Conservation (phyloP, 1,284 basidiomycete species). For the Leccinum pachyderme region DNA sequence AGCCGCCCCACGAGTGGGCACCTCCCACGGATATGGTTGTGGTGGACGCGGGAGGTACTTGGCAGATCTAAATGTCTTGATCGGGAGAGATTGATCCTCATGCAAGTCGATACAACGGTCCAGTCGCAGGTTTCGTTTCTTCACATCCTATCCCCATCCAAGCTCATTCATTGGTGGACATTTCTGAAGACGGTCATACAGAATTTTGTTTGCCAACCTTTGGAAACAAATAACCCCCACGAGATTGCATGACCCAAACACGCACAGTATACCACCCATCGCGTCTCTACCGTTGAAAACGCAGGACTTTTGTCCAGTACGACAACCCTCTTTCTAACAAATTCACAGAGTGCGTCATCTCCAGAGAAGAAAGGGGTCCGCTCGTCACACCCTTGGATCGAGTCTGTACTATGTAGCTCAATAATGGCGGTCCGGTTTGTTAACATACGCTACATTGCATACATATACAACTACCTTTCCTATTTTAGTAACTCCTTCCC, state of each 20-base stretch:
- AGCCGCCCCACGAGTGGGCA: not conserved
- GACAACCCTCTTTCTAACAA: constrained; percentile 79
- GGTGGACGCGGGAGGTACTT: not conserved
- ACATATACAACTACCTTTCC: no score
- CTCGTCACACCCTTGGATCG: constrained; percentile 41
- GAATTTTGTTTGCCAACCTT: not conserved
- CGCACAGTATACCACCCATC: constrained; percentile 38
- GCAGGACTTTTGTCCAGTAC: constrained; percentile 77
- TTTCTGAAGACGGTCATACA: not conserved
- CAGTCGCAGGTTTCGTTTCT: no score
- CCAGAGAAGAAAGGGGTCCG: constrained; percentile 67
- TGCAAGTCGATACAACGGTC: no score
- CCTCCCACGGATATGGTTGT: not conserved
- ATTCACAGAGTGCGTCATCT: constrained; percentile 70
- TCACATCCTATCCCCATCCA: no score
- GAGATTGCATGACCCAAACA: not conserved
- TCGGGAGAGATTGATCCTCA: no score
- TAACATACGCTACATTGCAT: no score
- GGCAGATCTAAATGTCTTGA: not conserved
- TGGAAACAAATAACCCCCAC: not conserved
- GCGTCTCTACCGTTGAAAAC: constrained; percentile 68
- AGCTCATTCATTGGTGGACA: no score
- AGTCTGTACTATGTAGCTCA: not conserved
- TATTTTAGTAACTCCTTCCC: no score
- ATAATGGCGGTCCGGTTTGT: not conserved